Base-by-base conservation (phyloP, 129 eudicot species). In the Tagetes patula region DNA sequence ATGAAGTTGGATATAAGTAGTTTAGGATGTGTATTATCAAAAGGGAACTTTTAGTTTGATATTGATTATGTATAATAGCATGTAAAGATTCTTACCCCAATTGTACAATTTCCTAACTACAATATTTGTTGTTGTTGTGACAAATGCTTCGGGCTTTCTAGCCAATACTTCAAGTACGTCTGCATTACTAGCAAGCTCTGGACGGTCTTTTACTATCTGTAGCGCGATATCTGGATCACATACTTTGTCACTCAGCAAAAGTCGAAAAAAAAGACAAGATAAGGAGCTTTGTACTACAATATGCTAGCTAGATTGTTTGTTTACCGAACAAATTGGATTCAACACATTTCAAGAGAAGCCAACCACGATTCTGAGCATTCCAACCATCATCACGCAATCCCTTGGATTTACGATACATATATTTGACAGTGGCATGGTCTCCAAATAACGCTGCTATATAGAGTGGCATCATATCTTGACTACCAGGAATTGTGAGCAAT, bases 111-210 rank as follows among this genome's bases (percentile, higher is more conserved):
- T 71, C 76, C 32, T 48, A 8, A 72, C 36, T 9, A 41, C 42
- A 72, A 20, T 20, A 20, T 52, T 66, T 14, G 59, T 47, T 13
- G 41, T 33, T 43, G 40, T 34, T 53, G 8, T 59, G 6, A 39
- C 13, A 67, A 74, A 74, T 54, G 77, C 83, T 8, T 67, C 73
- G 9, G 80, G 81, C 73, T 75, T 82, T 52, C 70, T 69, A 54
- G 86, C 83, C 72, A 82, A 62, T 31, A 65, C 76, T 33, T 50
- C 70, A 6, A 82, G 75, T 67, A 76, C 82, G 33, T 55, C 37
- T 31, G 55, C 53, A 27, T 13, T 10, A 2, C 12, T 12, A 45
- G 66, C 69, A 2, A 71, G 8, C 11, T 52, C 52, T 3, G 45
- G 39, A 69, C 54, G 36, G 4, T 63, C 69, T 6, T 13, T 4